Evolutionary conservation across 2,329 filamentous ascomycete genomes (phyloP), one percentile per base, ranked within the genome.

Genomic region (Trichothecium roseum): DNA sequence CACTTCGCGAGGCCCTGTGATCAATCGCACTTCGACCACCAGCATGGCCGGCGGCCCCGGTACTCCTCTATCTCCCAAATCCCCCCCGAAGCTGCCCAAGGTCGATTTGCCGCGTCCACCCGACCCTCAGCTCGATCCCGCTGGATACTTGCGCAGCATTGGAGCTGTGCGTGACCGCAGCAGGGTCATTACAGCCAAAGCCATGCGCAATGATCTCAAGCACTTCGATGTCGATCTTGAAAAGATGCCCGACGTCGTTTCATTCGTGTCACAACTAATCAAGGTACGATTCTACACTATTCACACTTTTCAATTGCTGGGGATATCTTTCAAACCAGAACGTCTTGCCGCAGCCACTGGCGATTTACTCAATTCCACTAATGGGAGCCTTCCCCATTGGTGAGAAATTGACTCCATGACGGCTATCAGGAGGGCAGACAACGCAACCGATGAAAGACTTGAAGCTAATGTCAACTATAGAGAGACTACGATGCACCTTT

Each of bases 221-320:
- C 88, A 95, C 56, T 95, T 95, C 50, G 81, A 84, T 44, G 86
- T 94, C 32, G 88, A 95, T 57, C 77, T 88, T 69, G 62, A 60
- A 60, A 93, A 89, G 59, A 89, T 94, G 55, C 61, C 69, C 31
- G 83, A 89, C 44, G 89, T 89, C 1, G 85, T 88, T 12, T 73
- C 73, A 30, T 94, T 94, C 55, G 83, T 94, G 8, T 80, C 89
- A n/a, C 80, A 83, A 28, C 89, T 95, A 44, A 94, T 95, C 66
- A 94, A 93, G 81, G 87, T 88, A 64, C 12, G 12, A 17, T 30
- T 24, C 20, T 6, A 24, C 20, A 24, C 6, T 24, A 6, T 10
- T 24, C 20, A 6, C 20, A 6, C 6, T 24, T 10, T 6, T 10
- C 20, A 24, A 24, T 24, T 4, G 9, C 16, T 18, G 28, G 28